Conservation (phyloP, 208 protist species). For the Borovskyia barvae region DNA sequence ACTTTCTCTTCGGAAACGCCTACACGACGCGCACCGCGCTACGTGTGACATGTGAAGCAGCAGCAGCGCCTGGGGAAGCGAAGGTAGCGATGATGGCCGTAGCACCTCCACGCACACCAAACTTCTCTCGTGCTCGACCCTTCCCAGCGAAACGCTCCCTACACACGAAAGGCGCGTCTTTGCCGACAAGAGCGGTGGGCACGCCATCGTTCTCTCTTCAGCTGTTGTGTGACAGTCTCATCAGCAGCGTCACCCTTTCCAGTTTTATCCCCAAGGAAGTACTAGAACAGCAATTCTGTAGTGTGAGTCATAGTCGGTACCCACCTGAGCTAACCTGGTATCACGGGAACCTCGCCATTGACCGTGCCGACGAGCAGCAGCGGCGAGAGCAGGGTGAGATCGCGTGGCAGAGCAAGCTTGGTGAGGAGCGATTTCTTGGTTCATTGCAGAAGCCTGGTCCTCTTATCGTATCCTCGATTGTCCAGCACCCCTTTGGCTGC, state of each 20-base stretch:
- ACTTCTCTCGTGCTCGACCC: too few relatives aligned
- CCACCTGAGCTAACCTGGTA: slow-evolving; percentile 56
- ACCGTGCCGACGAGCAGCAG: slow-evolving; percentile 20
- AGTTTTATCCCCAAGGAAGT: slow-evolving; percentile 4
- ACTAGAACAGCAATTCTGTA: slow-evolving; percentile 16
- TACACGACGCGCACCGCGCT: slow-evolving; percentile 60
- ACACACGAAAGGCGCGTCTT: not conserved
- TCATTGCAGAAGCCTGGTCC: slow-evolving; percentile 17
- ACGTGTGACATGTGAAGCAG: slow-evolving; percentile 15
- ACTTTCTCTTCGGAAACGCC: slow-evolving; percentile 76
- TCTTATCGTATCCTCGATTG: slow-evolving; percentile 45
- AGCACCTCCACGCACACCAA: too few relatives aligned
- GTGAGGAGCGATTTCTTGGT: slow-evolving; percentile 33
- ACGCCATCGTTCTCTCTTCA: slow-evolving; percentile 6
- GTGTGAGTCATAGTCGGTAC: slow-evolving; percentile 35
- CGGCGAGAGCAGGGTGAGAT: slow-evolving; percentile 25
- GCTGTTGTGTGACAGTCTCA: slow-evolving; percentile 34
- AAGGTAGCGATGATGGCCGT: not conserved
- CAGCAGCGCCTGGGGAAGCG: not conserved
- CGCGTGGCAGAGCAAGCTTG: slow-evolving; percentile 35
- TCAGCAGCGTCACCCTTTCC: slow-evolving; percentile 14
- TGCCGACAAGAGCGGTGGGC: not conserved
- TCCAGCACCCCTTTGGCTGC: slow-evolving; percentile 32
- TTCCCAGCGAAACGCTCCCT: too few relatives aligned
- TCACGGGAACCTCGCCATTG: slow-evolving; percentile 45